Conservation (phyloP, 345 rosid species). For the Cardamine resedifolia region DNA sequence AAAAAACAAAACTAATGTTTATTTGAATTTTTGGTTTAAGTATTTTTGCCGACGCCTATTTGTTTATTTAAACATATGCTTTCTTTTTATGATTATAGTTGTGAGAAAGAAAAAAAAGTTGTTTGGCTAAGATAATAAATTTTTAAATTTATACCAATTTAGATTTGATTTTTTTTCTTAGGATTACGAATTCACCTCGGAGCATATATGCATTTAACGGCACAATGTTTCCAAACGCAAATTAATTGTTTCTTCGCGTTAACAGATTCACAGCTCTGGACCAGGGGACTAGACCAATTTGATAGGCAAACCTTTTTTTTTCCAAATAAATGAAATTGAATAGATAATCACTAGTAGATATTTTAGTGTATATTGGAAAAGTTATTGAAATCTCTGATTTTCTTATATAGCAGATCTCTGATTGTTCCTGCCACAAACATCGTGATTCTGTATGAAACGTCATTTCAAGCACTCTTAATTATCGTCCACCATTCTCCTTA, state of each 20-base stretch:
- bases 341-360: conserved; percentile 35
- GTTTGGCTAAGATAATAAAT: too few species aligned
- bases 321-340: conserved; percentile 9
- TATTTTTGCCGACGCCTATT: background rate
- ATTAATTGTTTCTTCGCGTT: background rate
- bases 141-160: too few species aligned
- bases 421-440: conserved; percentile 45
- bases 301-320: background rate
- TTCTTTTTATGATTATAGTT: background rate
- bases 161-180: too few species aligned
- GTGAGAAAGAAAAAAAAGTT: background rate
- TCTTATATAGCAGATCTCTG: conserved; percentile 29
- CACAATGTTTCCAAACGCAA: too few species aligned
- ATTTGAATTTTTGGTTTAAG: background rate
- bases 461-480: conserved; percentile 48
- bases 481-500: conserved; percentile 34
- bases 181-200: too few species aligned
- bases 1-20: background rate
- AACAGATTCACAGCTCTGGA: background rate
- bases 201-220: too few species aligned
- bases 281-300: background rate
- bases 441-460: conserved; percentile 51
- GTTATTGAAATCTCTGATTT: conserved; percentile 24
- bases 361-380: conserved; percentile 26
- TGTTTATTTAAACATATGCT: background rate